A percentile compares a stretch with the other conserved stretches of the same genome.
These are phyloP conservation scores for Mercurialis annua DNA, from an alignment of 345 rosid genomes.

Conservation along the genomic window DNA sequence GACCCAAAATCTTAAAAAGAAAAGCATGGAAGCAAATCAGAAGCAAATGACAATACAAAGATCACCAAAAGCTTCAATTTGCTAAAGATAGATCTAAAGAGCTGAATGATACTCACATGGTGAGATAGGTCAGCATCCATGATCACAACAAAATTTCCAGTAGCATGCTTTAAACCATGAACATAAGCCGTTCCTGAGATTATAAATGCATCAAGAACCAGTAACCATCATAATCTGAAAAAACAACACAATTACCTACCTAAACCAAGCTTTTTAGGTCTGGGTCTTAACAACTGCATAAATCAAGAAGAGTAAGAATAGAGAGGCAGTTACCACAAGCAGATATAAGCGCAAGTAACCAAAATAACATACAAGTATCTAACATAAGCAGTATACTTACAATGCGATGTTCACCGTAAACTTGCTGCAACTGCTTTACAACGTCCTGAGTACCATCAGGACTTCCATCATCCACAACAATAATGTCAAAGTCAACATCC, in stretches of 20 bases:
- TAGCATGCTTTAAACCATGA: constrained; percentile 88
- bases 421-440: constrained; percentile 70
- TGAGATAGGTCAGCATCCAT: constrained; percentile 99
- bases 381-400: constrained; percentile 39
- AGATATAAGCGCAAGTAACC: no score
- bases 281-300: constrained; percentile 76
- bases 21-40: neutral
- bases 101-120: constrained; percentile 58
- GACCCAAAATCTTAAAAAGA: neutral
- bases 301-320: constrained; percentile 14
- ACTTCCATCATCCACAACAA: constrained; percentile 96
- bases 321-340: neutral
- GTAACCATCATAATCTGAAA: neutral
- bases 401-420: constrained; percentile 75
- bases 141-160: constrained; percentile 88
- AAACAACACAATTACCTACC: constrained; percentile 39
- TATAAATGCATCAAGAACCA: constrained; percentile 19
- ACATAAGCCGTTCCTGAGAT: constrained; percentile 81
- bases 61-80: neutral
- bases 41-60: neutral
- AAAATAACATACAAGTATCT: neutral
- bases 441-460: constrained; percentile 95
- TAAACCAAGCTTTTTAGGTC: constrained; percentile 88
- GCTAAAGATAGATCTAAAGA: neutral
- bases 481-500: constrained; percentile 79